Evolutionary conservation across 768 basidiomycete genomes (phyloP).

Genomic region (Auricularia heimuer): DNA sequence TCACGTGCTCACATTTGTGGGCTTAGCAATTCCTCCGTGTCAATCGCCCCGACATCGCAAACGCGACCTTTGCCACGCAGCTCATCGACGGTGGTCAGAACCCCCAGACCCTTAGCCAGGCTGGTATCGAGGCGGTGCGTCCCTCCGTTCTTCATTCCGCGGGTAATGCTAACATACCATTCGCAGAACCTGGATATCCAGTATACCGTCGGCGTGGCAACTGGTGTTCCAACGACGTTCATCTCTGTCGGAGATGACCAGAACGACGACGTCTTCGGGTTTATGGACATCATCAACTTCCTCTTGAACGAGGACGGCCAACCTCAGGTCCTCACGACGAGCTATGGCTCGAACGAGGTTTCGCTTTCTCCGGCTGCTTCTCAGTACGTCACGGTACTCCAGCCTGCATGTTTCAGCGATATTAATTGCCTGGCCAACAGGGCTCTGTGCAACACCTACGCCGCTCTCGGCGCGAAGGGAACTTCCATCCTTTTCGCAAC

Average conservation of each 20-base stretch:
- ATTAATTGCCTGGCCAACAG: slow-evolving; percentile 9
- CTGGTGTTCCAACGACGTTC: slow-evolving; percentile 20
- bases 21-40: slow-evolving; percentile 4
- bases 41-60: slow-evolving; percentile 9
- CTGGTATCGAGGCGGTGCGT: slow-evolving; percentile 8
- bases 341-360: slow-evolving; percentile 19
- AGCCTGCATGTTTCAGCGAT: slow-evolving; percentile 12
- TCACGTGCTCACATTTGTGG: background rate
- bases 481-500: slow-evolving; percentile 13
- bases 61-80: slow-evolving; percentile 9
- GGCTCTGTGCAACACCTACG: slow-evolving; percentile 19
- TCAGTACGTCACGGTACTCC: slow-evolving; percentile 5
- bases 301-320: slow-evolving; percentile 14
- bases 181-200: slow-evolving; percentile 25
- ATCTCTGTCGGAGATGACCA: slow-evolving; percentile 17
- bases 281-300: slow-evolving; percentile 21
- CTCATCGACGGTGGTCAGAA: slow-evolving; percentile 8
- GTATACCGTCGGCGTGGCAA: slow-evolving; percentile 26
- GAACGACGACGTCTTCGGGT: slow-evolving; percentile 12
- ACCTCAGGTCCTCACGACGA: slow-evolving; percentile 22
- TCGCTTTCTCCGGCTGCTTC: slow-evolving; percentile 8
- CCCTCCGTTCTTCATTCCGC: too few species aligned
- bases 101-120: slow-evolving; percentile 6
- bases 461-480: slow-evolving; percentile 16
- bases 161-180: too few species aligned